These are phyloP conservation scores for Andrographis paniculata DNA, from an alignment of 305 asterid genomes.

Conservation along the genomic window DNA sequence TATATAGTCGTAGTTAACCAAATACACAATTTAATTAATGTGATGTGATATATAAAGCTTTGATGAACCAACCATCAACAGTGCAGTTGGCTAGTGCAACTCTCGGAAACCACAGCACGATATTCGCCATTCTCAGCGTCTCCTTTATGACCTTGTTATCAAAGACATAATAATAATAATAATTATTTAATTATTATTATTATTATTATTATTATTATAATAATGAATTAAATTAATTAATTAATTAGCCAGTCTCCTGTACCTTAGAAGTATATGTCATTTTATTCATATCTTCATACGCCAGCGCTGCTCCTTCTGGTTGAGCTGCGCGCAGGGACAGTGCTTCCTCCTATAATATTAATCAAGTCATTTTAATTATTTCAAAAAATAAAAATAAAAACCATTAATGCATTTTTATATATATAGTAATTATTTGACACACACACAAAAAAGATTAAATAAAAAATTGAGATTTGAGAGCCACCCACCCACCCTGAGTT, in stretches of 20 bases:
- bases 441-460: too few relatives aligned
- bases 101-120: conserved; percentile 22
- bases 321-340: background rate
- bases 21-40: too few relatives aligned
- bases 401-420: background rate
- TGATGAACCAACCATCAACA: too few relatives aligned
- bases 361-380: too few relatives aligned
- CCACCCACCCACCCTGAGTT: conserved; percentile 13
- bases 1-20: too few relatives aligned
- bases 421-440: conserved; percentile 1
- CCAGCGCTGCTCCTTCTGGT: conserved; percentile 8
- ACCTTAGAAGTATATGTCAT: conserved; percentile 22
- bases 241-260: too few relatives aligned
- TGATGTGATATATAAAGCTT: too few relatives aligned
- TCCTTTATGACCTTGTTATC: conserved; percentile 20
- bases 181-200: too few relatives aligned
- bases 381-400: too few relatives aligned
- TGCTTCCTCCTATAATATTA: conserved; percentile 18
- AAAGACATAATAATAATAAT: too few relatives aligned
- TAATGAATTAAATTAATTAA: too few relatives aligned
- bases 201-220: too few relatives aligned
- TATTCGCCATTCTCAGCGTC: conserved; percentile 21
- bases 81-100: conserved; percentile 19
- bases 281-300: conserved; percentile 12
- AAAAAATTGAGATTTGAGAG: background rate